These are phyloP conservation scores for Umbelopsis isabellina DNA, from an alignment of 192 early-diverging fungal genomes.

Conservation along the genomic window DNA sequence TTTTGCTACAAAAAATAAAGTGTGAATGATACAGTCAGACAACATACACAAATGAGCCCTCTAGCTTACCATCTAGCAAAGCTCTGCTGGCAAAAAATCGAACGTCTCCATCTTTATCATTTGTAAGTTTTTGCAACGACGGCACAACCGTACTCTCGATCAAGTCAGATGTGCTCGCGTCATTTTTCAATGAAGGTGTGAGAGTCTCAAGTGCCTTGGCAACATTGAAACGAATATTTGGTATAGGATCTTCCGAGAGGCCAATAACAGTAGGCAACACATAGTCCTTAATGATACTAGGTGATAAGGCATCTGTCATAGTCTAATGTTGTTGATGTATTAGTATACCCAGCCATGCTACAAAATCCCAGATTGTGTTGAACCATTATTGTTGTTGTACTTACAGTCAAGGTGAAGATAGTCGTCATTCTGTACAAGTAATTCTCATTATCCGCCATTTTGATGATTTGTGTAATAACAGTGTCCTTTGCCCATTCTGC, in stretches of 20 bases:
- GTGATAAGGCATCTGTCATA: constrained; percentile 83
- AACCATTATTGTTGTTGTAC: constrained; percentile 13
- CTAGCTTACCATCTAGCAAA: constrained; percentile 49
- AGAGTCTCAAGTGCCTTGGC: constrained; percentile 91
- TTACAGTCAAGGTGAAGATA: constrained; percentile 90
- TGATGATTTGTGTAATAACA: constrained; percentile 93
- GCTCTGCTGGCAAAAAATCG: constrained; percentile 90
- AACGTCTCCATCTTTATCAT: constrained; percentile 93
- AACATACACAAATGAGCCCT: no score
- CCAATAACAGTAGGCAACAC: constrained; percentile 85
- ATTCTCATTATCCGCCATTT: constrained; percentile 85
- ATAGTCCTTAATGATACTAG: constrained; percentile 87
- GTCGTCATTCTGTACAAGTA: constrained; percentile 99
- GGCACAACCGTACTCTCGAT: constrained; percentile 77
- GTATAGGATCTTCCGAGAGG: constrained; percentile 92
- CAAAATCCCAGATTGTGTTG: not conserved
- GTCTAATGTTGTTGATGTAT: constrained; percentile 52
- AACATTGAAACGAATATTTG: constrained; percentile 99
- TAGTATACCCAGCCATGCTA: not conserved
- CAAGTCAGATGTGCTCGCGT: constrained; percentile 61
- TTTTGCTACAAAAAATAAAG: not conserved
- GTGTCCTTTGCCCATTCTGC: constrained; percentile 95
- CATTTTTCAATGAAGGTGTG: constrained; percentile 73
- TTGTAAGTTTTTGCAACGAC: constrained; percentile 78
- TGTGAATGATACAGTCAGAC: no score